Evolutionary conservation across 345 rosid genomes (phyloP), one percentile per base, ranked within the genome.

Genomic region (Eucalyptus lansdowneana): DNA sequence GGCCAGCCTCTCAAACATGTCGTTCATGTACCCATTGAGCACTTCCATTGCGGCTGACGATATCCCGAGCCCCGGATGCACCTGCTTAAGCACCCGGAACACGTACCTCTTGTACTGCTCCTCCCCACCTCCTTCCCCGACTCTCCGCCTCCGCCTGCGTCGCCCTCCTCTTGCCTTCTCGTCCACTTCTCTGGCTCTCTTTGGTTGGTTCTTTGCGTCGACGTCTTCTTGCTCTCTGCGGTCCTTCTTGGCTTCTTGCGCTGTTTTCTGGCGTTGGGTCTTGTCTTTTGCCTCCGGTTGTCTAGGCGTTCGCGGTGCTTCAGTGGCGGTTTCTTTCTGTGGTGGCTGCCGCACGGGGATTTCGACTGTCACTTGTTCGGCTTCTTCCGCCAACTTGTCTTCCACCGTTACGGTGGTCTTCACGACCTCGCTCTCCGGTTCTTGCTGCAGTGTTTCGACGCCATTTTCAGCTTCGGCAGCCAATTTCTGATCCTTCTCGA

Each of bases 1-100:
- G 2, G 96, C 95, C 51, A 97, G 93, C 91, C 96, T 94, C 91
- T 95, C 96, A 81, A 96, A 95, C 95, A 95, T 95, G 90, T 96
- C 99, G 62, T 90, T 94, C 96, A 96, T 94, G 87, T 94, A 92
- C 86, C 91, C 94, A 90, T 96, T 96, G 19, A 97, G 88, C 29
- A 95, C 93, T 51, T 94, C 87, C 97, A 95, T 96, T 3, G 97
- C 99, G 90, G 93, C 92, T 9, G 94, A 93, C 10, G 97, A 96
- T 89, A 96, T 94, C 67, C 91, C 92, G 90, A 96, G 85, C 10
- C 93, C 94, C 11, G 97, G 99, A 90, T 97, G 98, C 85, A 95
- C 97, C 62, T 94, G 95, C 92, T 95, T 96, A 91, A 94, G 86
- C 83, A 96, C 96, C 90, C 86, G 94, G 44, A 90, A 95, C 87